A percentile compares a stretch with the other conserved stretches of the same genome.
Conservation (phyloP, 345 rosid genomes). For the Nephelium lappaceum region DNA sequence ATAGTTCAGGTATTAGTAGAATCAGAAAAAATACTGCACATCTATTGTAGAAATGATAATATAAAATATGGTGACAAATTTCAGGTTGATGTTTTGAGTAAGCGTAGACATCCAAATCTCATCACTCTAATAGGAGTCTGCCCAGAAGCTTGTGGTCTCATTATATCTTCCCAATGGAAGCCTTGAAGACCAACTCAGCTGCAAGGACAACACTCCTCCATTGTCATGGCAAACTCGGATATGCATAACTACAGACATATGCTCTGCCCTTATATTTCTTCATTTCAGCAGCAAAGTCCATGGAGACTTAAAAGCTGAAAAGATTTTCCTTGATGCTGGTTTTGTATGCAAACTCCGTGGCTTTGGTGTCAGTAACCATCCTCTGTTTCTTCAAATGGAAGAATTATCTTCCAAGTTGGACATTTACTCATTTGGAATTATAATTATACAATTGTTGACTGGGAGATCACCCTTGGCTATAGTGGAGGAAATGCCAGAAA, state of each 20-base stretch:
- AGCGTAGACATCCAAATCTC: conserved; percentile 40
- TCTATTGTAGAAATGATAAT: neutral
- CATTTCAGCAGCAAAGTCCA: conserved; percentile 25
- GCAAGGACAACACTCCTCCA: conserved; percentile 27
- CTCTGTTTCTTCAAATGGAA: conserved; percentile 18
- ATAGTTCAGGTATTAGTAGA: neutral
- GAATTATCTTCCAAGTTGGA: conserved; percentile 28
- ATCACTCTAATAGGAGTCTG: conserved; percentile 37
- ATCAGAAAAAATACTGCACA: neutral
- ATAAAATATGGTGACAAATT: neutral
- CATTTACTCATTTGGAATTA: conserved; percentile 33
- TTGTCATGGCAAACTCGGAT: conserved; percentile 38
- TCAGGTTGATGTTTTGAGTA: conserved; percentile 36
- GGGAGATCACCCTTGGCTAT: conserved; percentile 19
- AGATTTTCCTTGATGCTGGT: conserved; percentile 35
- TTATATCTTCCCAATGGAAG: conserved; percentile 38
- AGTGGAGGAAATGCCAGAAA: neutral
- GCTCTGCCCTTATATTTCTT: conserved; percentile 32
- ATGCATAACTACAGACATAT: conserved; percentile 31
- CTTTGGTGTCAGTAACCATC: conserved; percentile 23
- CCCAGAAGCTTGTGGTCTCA: conserved; percentile 28
- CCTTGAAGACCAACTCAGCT: conserved; percentile 36
- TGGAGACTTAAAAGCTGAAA: conserved; percentile 30
- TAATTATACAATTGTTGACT: conserved; percentile 30
- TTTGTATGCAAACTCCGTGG: conserved; percentile 31